A percentile compares a stretch with the other conserved stretches of the same genome.
Evolutionary conservation across 1,284 basidiomycete species (phyloP).

Genomic region (Pseudozyma sp.): DNA sequence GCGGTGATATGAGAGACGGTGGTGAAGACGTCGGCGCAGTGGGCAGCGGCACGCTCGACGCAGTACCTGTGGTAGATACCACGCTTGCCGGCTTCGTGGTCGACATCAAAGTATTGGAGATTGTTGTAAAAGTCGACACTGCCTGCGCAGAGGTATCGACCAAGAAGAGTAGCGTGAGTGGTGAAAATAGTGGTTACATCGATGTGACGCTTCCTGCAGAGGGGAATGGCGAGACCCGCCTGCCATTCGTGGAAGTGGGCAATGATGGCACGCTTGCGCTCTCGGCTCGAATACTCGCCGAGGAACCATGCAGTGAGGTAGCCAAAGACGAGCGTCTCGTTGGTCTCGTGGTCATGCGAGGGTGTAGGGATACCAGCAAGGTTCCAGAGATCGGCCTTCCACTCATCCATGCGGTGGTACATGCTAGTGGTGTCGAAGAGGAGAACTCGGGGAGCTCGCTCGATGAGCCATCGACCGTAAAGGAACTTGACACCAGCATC

Average conservation of each 20-base stretch:
- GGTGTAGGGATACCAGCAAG: constrained; percentile 96
- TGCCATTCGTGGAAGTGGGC: constrained; percentile 99
- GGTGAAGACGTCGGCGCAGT: constrained; percentile 97
- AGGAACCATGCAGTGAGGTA: constrained; percentile 99
- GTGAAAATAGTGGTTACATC: constrained; percentile 96
- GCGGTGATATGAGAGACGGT: constrained; percentile 94
- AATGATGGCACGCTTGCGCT: constrained; percentile 85
- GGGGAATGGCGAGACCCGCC: constrained; percentile 93
- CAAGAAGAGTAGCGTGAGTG: constrained; percentile 97
- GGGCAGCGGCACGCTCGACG: constrained; percentile 91
- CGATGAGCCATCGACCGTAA: constrained; percentile 97
- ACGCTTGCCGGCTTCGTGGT: constrained; percentile 97
- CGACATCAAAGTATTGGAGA: constrained; percentile 98
- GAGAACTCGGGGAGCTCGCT: constrained; percentile 91
- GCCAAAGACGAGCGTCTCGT: constrained; percentile 98
- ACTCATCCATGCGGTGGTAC: constrained; percentile 90
- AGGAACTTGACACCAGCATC: constrained; percentile 88
- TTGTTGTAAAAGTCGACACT: constrained; percentile 99
- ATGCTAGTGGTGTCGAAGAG: constrained; percentile 94
- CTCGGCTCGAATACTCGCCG: constrained; percentile 88
- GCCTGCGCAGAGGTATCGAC: constrained; percentile 96
- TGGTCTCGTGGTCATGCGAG: constrained; percentile 94
- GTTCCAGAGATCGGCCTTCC: constrained; percentile 98
- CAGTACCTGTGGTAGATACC: constrained; percentile 93
- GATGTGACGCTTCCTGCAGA: constrained; percentile 94